Base-by-base conservation (phyloP, 2,329 filamentous ascomycete species). In the Ciborinia camelliae region DNA sequence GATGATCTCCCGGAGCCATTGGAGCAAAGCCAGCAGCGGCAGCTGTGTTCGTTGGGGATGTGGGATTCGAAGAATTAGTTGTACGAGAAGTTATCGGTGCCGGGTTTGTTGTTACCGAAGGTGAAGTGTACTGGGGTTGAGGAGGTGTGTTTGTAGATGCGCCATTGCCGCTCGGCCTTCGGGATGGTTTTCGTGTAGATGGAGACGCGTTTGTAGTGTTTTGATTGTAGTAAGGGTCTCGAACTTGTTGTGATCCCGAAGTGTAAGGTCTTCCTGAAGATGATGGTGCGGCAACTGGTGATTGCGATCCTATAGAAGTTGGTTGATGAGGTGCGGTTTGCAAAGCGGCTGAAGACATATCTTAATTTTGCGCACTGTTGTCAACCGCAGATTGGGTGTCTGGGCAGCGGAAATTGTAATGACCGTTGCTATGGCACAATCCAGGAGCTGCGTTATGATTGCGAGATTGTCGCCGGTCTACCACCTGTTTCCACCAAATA, bases 291-390 rank as follows among this genome's bases (percentile, higher is more conserved):
- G 79, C 68, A 39, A 77, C 72, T 68, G 84, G 77, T 69, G 83
- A 80, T 70, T 81, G 80, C 66, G 81, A 73, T 70, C 76, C 78
- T 62, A 80, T 75, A 52, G 75, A 78, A 63, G 80, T 77, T 70
- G 79, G 77, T 74, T 84, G 82, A 76, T 84, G 83, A 71, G 83
- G 80, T 74, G 81, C 78, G 69, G 84, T 79, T 77, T 89, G 86
- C 75, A 89, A 78, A 72, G 83, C 83, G 80, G 86, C 84, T 76
- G 84, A 86, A 78, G 83, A 85, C 85, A 85, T 86, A 77, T 80
- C 82, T 79, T 74, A 26, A 55, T 50, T 50, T 64, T 68, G 68
- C 67, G 69, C 68, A 64, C 62, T 51, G 54, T 63, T 63, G 61
- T 57, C 52, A 63, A 65, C 63, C 61, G 57, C 64, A 41, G 54